Conservation (phyloP, 805 yeast species). For the Hemisphaericaspora nanyangensis region DNA sequence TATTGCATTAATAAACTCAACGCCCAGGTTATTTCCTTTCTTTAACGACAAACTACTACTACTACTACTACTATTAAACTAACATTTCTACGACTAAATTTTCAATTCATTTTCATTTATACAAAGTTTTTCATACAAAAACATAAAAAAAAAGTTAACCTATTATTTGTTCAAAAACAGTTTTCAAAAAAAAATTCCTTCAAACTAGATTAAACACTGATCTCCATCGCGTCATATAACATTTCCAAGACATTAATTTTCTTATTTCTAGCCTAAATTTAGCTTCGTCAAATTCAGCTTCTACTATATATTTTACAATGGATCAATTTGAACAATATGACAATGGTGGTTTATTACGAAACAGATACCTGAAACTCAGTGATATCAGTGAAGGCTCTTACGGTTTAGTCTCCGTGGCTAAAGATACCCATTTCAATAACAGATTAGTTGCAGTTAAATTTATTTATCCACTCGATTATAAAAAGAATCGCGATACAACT, state of each 20-base stretch:
- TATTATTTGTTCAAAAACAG: no score
- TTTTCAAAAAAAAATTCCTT: no score
- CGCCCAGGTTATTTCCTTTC: no score
- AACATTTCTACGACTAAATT: no score
- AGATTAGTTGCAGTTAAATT: conserved; percentile 81
- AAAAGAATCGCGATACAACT: conserved; percentile 16
- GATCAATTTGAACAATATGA: conserved; percentile 38
- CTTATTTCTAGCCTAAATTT: neutral
- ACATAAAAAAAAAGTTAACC: no score
- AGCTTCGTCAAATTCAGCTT: no score
- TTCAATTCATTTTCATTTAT: no score
- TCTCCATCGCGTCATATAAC: neutral
- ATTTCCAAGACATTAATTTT: neutral
- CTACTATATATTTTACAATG: conserved; percentile 27
- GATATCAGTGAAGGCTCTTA: conserved; percentile 90
- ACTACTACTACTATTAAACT: no score
- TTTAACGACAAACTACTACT: no score
- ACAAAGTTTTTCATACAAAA: no score
- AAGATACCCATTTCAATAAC: conserved; percentile 48
- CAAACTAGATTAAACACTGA: neutral
- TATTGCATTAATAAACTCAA: no score
- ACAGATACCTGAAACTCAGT: conserved; percentile 62
- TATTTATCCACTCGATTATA: conserved; percentile 57
- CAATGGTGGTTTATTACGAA: conserved; percentile 47
- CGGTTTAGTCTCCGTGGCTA: conserved; percentile 86